Evolutionary conservation across 2,329 filamentous ascomycete species (phyloP), one percentile per base, ranked within the genome.

Genomic region (Acephala macrosclerotiorum): DNA sequence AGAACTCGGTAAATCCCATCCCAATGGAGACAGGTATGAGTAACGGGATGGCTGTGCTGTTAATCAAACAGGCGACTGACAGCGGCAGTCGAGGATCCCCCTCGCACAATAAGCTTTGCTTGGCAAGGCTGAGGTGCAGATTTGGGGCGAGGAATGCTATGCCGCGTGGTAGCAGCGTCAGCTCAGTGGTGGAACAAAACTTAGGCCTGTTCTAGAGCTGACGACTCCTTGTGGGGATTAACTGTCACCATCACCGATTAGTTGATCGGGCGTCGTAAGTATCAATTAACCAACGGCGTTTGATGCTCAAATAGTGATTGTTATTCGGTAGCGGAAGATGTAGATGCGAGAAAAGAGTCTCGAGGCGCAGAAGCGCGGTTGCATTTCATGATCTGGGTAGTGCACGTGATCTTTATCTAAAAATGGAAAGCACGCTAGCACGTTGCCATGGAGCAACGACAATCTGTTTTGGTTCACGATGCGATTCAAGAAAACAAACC

Each of bases 51-150:
- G 29, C 29, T 33, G 29, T 9, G 29, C 29, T 9, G 9, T 33
- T 5, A 20, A 53, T 26, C 26, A 29, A 25, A 53, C 16, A 53
- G 4, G 20, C 20, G 16, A 3, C n/a, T 26, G 20, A 25, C 20
- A 9, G 18, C 11, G 47, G 18, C 5, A 26, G 45, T n/a, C 12
- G 45, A 51, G 25, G 45, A 51, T 16, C n/a, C 14, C 47, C 20
- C 14, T 20, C 20, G 16, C 18, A 16, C 12, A 42, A n/a, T 53
- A 53, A 25, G n/a, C 47, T 25, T 26, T 53, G 5, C 47, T 25
- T 53, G 47, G 47, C 47, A 53, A 51, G 45, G 45, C 25, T 51
- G 45, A 26, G 18, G 25, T 26, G 45, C n/a, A 51, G n/a, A 51
- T 47, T 22, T 22, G 16, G 42, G 42, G 9, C 29, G 29, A 33